Evolutionary conservation across 2,329 filamentous ascomycete genomes (phyloP).

Genomic region (Elsinoe australis): DNA sequence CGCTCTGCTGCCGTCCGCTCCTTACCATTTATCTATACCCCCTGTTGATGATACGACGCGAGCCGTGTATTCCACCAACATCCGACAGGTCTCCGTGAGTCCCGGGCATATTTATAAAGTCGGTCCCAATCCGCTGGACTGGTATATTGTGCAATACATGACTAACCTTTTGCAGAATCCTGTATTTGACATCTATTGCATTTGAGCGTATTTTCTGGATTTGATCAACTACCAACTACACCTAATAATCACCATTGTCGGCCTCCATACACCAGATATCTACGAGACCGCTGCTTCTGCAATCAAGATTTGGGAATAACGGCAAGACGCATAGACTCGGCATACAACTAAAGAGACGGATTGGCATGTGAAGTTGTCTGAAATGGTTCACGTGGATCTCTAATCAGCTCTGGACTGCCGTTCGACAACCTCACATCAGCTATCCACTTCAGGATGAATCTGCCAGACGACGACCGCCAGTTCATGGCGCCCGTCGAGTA

Average conservation of each 20-base stretch:
- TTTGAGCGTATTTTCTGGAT: constrained; percentile 14
- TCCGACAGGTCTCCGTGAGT: constrained; percentile 6
- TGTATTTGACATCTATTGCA: not conserved
- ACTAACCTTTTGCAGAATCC: not conserved
- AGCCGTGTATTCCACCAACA: constrained; percentile 10
- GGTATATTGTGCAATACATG: too few relatives aligned
- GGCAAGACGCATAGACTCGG: not conserved
- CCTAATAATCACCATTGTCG: not conserved
- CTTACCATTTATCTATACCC: constrained; percentile 1
- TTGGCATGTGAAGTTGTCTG: constrained; percentile 7
- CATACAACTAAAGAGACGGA: not conserved
- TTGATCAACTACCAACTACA: not conserved
- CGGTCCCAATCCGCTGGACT: too few relatives aligned
- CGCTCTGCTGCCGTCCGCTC: constrained; percentile 16
- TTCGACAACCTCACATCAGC: not conserved
- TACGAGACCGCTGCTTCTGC: not conserved
- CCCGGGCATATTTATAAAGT: constrained; percentile 1
- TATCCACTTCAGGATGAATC: constrained; percentile 9
- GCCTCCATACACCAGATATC: not conserved
- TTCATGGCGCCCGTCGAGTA: constrained; percentile 33
- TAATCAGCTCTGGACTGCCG: not conserved
- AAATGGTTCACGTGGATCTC: not conserved
- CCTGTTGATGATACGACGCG: constrained; percentile 14
- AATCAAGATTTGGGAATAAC: not conserved
- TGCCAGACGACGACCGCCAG: constrained; percentile 1